Base-by-base conservation (phyloP, 2,329 filamentous ascomycete genomes). In the Pseudopyrenochaeta lycopersici region DNA sequence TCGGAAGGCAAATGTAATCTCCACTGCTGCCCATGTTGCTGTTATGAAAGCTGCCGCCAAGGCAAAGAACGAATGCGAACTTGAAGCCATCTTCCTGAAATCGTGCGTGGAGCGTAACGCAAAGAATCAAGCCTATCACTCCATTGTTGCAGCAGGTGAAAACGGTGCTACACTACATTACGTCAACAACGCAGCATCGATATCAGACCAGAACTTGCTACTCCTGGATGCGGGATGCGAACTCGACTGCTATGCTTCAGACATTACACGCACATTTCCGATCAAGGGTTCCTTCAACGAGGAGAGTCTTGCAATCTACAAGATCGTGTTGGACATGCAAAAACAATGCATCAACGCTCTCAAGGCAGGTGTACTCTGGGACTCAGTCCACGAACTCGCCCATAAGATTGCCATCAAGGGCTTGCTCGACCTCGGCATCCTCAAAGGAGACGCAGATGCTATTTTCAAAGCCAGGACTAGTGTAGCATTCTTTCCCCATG, bases 141-240 rank as follows among this genome's bases (percentile, higher is more conserved):
- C 89, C 55, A 97, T 98, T 67, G 87, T 95, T 15, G 94, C 92
- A 0, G 85, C 86, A 30, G 94, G 94, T 10, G 84, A 87, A 4
- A 88, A 90, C 14, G 93, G 90, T 0, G 91, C 92, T 4, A 95
- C 91, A 1, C 83, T 97, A 30, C 94, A 97, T 78, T 97, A 97
- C 67, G 86, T 92, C 20, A 85, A 89, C 31, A 76, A 76, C 33
- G 65, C 72, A 32, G 61, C 64, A 10, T 56, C 67, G 4, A 73
- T 72, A 36, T 52, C 60, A 1, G 86, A 86, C 38, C 92, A 94
- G 77, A 85, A 91, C 49, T 89, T 96, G 66, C 77, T 97, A 46
- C 84, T 97, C 52, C 79, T 97, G 17, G 94, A 98, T 70, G 93
- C 92, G 2, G 94, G 92, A 18, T 88, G 73, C 52, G 80, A 83